A percentile compares a stretch with the other conserved stretches of the same genome.
phyloP scores from a whole-genome alignment of 2,329 filamentous ascomycete species.

The Cladosporium sphaerospermum region DNA sequence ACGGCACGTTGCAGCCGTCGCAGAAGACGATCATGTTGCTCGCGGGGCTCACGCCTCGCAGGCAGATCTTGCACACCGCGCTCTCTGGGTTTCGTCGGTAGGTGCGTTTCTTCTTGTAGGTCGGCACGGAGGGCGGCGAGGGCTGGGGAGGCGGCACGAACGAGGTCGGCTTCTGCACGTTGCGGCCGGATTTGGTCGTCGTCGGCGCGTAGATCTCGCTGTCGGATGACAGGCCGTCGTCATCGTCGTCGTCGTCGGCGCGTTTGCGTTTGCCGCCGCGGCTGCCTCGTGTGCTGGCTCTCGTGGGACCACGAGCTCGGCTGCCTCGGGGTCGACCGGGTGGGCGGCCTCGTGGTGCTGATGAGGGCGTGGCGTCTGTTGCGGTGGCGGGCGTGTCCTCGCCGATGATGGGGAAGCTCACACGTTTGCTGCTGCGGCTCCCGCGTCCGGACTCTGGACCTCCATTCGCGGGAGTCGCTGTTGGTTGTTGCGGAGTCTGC shows the following conservation, averaged over 20 bases:
- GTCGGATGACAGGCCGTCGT: conserved; percentile 29
- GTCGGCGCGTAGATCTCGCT: conserved; percentile 46
- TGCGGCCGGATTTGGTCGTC: conserved; percentile 68
- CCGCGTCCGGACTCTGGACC: conserved; percentile 2
- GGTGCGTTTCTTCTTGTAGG: conserved; percentile 53
- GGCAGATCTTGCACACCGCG: conserved; percentile 65
- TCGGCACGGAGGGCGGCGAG: conserved; percentile 34
- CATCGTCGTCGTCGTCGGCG: conserved; percentile 35
- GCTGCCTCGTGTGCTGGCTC: conserved; percentile 15
- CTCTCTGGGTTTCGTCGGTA: conserved; percentile 49
- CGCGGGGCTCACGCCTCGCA: conserved; percentile 63
- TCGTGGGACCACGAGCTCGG: conserved; percentile 9
- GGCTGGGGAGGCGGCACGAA: conserved; percentile 53
- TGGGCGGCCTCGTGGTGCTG: conserved; percentile 6
- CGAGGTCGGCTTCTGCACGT: conserved; percentile 59
- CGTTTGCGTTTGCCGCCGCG: conserved; percentile 28
- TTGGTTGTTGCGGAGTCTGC: conserved; percentile 1
- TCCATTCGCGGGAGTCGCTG: neutral
- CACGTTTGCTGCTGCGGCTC: conserved; percentile 8
- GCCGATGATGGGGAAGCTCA: conserved; percentile 4
- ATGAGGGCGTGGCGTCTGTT: conserved; percentile 9
- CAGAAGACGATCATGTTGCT: conserved; percentile 81
- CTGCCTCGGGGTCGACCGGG: conserved; percentile 9
- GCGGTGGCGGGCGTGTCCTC: conserved; percentile 1
- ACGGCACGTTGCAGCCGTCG: conserved; percentile 71